Evolutionary conservation across 176 grass and related monocot genomes (phyloP).

Genomic region (Phoenix roebelenii): DNA sequence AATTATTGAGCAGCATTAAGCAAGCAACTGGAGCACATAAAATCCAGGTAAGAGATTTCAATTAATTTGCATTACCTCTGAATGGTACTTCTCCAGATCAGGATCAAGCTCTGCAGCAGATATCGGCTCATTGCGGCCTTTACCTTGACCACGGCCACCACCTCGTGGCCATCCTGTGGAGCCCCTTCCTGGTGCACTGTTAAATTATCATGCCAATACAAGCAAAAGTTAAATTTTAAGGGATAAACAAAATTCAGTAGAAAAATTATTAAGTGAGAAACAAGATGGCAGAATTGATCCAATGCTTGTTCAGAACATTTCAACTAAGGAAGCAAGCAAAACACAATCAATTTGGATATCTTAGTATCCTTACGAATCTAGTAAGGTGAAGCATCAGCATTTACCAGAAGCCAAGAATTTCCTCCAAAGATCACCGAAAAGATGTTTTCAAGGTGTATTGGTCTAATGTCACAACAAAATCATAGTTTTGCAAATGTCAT

Average conservation of each 20-base stretch:
- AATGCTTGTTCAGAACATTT: too few species aligned
- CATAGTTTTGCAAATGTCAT: too few species aligned
- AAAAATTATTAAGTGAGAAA: too few species aligned
- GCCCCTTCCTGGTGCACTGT: constrained; percentile 48
- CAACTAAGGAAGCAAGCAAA: too few species aligned
- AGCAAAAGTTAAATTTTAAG: constrained; percentile 1
- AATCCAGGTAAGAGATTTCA: constrained; percentile 11
- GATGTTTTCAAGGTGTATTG: too few species aligned
- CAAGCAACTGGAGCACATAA: constrained; percentile 19
- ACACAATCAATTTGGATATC: too few species aligned
- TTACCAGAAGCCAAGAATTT: too few species aligned
- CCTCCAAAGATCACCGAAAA: too few species aligned
- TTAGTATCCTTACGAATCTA: too few species aligned
- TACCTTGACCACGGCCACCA: constrained; percentile 40
- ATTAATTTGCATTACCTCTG: constrained; percentile 82
- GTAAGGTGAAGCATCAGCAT: too few species aligned
- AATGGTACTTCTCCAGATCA: constrained; percentile 96
- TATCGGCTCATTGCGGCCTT: constrained; percentile 36
- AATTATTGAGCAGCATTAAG: constrained; percentile 27
- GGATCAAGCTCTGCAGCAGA: constrained; percentile 91
- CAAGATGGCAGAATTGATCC: too few species aligned
- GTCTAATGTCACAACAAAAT: too few species aligned
- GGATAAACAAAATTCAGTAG: background rate
- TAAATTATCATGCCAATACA: constrained; percentile 19
- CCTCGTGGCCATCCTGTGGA: constrained; percentile 21